Percentiles rank a stretch among this genome's conserved stretches.
Evolutionary conservation across 495 filamentous ascomycete genomes (phyloP).

Genomic region (Aspergillus homomorphus): DNA sequence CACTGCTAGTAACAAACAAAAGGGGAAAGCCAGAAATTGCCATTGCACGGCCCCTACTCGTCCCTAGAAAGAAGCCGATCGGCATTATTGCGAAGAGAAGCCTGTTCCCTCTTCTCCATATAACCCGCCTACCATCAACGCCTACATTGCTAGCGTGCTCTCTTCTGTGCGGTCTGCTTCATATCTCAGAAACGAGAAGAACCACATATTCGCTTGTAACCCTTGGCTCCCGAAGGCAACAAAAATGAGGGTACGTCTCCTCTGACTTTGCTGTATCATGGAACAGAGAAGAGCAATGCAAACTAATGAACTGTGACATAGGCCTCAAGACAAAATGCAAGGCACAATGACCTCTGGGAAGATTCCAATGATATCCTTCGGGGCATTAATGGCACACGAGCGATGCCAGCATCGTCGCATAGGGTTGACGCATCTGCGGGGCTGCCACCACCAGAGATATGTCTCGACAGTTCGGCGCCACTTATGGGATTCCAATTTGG

Average conservation of each 20-base stretch:
- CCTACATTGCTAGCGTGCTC: not conserved
- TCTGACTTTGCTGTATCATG: not conserved
- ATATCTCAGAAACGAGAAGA: no score
- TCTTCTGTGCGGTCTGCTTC: not conserved
- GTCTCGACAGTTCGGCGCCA: conserved; percentile 26
- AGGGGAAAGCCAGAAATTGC: not conserved
- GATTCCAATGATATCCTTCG: conserved; percentile 36
- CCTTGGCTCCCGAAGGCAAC: no score
- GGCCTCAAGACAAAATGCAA: conserved; percentile 10
- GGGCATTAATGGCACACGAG: conserved; percentile 31
- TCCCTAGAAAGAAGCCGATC: not conserved
- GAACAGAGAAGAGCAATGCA: not conserved
- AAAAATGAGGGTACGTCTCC: not conserved
- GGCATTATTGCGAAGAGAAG: not conserved
- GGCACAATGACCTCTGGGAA: conserved; percentile 24
- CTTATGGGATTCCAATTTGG: conserved; percentile 33
- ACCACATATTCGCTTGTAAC: no score
- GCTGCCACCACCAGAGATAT: conserved; percentile 19
- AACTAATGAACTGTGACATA: conserved; percentile 5
- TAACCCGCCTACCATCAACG: not conserved
- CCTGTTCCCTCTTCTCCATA: not conserved
- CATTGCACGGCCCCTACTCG: not conserved
- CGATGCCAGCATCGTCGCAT: conserved; percentile 17
- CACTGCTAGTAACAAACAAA: not conserved
- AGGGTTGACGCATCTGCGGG: conserved; percentile 16